Evolutionary conservation across 306 rosid genomes (phyloP), one percentile per base, ranked within the genome.

Genomic region (Quercus aquifolioides): DNA sequence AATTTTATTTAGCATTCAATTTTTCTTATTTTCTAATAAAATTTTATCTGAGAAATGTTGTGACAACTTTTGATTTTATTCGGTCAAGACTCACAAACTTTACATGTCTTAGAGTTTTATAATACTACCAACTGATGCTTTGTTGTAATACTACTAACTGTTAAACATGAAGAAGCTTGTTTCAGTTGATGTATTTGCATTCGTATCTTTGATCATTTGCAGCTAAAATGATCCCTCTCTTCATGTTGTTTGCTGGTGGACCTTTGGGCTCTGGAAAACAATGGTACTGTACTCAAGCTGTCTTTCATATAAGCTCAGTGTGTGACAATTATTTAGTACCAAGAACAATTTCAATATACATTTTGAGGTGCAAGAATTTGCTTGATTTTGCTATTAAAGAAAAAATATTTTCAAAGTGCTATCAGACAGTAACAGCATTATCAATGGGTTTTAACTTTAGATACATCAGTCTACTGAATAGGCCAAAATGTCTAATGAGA

Each of bases 211-310:
- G 83, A 76, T 56, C 71, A 35, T 74, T 43, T 88, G 90, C 96
- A 95, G 99, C 97, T 75, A 95, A 95, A 89, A 95, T 95, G 99
- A 78, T 93, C 77, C 99, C 98, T 77, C 88, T 95, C 79, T 93
- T 95, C 89, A 86, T 67, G 89, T 74, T 95, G 94, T 95, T 91
- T 87, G 99, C 98, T 73, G 99, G 99, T 58, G 99, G 99, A 80
- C 99, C 97, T 73, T 63, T 93, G 83, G 99, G 99, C 74, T 86
- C 98, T 31, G 99, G 99, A 87, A 90, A 86, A 70, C 99, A 95
- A 74, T 95, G 99, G 98, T 95, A 93, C 63, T 73, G 73, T 63
- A 73, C 90, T 81, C 76, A 10, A 41, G 38, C 58, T 78, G 78
- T 78, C 65, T 11, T 31, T 79, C 15, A 8, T 75, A 74, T 60